Base-by-base conservation (phyloP, 371 early-diverging fungal genomes). In the Mortierella sp. region DNA sequence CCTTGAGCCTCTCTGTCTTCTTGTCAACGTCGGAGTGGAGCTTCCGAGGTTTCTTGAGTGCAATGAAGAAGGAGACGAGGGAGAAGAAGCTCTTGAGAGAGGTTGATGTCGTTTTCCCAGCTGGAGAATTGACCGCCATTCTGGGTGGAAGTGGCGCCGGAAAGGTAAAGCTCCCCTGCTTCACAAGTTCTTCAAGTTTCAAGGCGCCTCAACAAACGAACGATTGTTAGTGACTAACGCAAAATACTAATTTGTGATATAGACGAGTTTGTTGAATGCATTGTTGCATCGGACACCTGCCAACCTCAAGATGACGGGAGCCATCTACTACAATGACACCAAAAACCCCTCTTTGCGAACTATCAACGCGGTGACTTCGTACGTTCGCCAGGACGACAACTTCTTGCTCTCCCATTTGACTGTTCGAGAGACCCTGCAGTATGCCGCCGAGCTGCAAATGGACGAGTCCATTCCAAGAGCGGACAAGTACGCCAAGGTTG, bases 81-180 rank as follows among this genome's bases (percentile, higher is more conserved):
- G 85, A 85, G 63, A 85, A 79, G 72, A 79, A 76, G 38, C 72
- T 80, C 14, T 74, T 93, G 27, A 87, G 89, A 41, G 77, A 82
- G 41, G 84, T 93, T 0, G 85, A 87, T 76, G 90, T 91, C 2
- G 48, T 76, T 4, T 91, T 95, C 68, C 87, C 87, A 1, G 87
- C 91, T 12, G 90, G 90, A 21, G 82, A 89, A 43, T 83, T 95
- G 82, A 91, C 92, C 1, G 94, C 94, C 43, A 89, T 95, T 70
- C 88, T 94, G 41, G 95, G 95, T 4, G 83, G 89, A 7, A 90
- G 90, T 70, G 95, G 95, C 4, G 89, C 93, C 4, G 95, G 95
- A 55, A 95, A 95, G 81, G 84, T 84, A 74, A 32, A 6, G 1
- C 48, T 4, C 14, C 24, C 29, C 24, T 35, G 35, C 46, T 1